Percentiles rank a stretch among this genome's conserved stretches.
Evolutionary conservation across 345 rosid species (phyloP).

Genomic region (Hypericum perforatum): DNA sequence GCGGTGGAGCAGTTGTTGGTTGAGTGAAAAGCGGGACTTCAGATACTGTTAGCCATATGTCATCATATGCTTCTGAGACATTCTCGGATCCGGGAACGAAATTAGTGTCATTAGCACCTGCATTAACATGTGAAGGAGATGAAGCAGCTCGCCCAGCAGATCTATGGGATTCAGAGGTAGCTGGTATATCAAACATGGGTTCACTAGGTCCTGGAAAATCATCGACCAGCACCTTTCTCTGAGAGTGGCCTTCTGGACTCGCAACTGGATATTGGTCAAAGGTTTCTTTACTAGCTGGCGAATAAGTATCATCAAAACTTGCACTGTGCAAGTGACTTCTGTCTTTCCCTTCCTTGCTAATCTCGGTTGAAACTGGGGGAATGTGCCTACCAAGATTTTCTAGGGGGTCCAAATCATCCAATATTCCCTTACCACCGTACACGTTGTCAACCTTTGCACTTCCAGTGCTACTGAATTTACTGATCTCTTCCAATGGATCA

Average conservation of each 20-base stretch:
- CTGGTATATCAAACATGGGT: conserved; percentile 31
- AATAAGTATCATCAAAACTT: conserved; percentile 29
- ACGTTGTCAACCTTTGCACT: conserved; percentile 33
- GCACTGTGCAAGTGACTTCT: conserved; percentile 32
- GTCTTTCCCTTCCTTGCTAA: conserved; percentile 38
- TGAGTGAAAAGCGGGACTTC: conserved; percentile 86
- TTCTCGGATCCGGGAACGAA: conserved; percentile 42
- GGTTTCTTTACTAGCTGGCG: conserved; percentile 30
- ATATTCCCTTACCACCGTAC: conserved; percentile 31
- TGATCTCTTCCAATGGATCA: conserved; percentile 44
- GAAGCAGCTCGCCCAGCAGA: conserved; percentile 34
- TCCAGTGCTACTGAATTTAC: conserved; percentile 30
- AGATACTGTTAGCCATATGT: conserved; percentile 84
- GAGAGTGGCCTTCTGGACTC: conserved; percentile 26
- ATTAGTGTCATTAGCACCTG: conserved; percentile 26
- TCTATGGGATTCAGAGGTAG: conserved; percentile 22
- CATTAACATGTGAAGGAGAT: conserved; percentile 35
- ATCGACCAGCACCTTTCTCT: conserved; percentile 34
- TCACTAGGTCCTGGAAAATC: conserved; percentile 38
- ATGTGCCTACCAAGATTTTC: conserved; percentile 48
- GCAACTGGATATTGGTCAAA: conserved; percentile 25
- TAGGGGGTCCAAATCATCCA: conserved; percentile 60
- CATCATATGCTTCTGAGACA: conserved; percentile 47
- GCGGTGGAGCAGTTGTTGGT: conserved; percentile 82
- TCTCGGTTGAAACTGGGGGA: conserved; percentile 35